Evolutionary conservation across 2,329 filamentous ascomycete genomes (phyloP).

Genomic region (Paecilomyces dactylethromorphus): DNA sequence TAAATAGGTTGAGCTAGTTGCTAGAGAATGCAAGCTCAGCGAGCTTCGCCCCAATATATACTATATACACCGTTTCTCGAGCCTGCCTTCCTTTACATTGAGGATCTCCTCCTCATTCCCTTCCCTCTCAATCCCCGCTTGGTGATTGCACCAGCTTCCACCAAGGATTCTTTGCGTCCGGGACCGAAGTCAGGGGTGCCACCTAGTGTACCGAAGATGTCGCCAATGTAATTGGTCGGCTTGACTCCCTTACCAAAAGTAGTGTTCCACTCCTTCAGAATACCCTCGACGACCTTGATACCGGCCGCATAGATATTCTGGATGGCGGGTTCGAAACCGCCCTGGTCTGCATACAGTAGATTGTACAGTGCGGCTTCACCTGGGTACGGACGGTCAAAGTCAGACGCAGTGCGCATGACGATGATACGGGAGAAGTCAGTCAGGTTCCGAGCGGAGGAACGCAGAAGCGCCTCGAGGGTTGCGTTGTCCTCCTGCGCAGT

Average conservation of each 20-base stretch:
- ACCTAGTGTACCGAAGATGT: conserved; percentile 64
- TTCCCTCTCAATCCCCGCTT: not conserved
- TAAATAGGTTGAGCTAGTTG: no score
- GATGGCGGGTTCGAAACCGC: conserved; percentile 57
- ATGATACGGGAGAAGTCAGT: conserved; percentile 63
- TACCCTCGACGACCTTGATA: conserved; percentile 57
- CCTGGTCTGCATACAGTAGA: conserved; percentile 54
- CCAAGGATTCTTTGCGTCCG: conserved; percentile 11
- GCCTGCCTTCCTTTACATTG: not conserved
- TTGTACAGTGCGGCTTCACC: conserved; percentile 52
- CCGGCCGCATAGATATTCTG: conserved; percentile 63
- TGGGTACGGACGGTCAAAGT: conserved; percentile 65
- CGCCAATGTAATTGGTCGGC: conserved; percentile 61
- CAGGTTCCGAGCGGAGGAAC: conserved; percentile 49
- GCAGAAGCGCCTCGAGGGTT: conserved; percentile 58
- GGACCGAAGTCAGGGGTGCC: conserved; percentile 59
- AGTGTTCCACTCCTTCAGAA: conserved; percentile 54
- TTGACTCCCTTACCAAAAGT: conserved; percentile 53
- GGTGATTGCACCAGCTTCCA: conserved; percentile 10
- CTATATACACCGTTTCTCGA: not conserved
- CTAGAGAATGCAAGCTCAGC: no score
- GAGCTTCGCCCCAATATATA: no score
- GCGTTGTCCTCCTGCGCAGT: conserved; percentile 69
- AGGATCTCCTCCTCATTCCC: not conserved
- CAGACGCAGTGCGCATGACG: conserved; percentile 61